These are phyloP conservation scores for Talaromyces sp. DNA, from an alignment of 2,329 filamentous ascomycete genomes.

Conservation along the genomic window DNA sequence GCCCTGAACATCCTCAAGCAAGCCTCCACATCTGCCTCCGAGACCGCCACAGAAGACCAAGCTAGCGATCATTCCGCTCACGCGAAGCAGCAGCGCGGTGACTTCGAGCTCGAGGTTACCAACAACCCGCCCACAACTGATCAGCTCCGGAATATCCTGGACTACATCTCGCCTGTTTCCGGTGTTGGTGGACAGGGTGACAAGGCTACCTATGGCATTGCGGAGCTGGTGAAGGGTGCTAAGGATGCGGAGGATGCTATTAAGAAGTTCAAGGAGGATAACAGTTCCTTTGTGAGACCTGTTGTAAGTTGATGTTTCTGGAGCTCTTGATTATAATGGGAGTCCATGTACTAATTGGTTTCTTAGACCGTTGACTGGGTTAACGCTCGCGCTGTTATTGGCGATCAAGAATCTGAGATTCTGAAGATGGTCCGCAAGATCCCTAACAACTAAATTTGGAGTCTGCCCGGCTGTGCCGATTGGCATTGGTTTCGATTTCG, in stretches of 20 bases:
- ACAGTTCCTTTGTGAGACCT: constrained; percentile 69
- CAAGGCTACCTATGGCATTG: constrained; percentile 63
- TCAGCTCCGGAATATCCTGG: constrained; percentile 80
- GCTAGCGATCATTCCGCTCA: constrained; percentile 67
- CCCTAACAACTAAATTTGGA: constrained; percentile 29
- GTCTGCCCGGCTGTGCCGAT: too few relatives aligned
- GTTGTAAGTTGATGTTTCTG: constrained; percentile 64
- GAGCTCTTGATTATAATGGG: too few relatives aligned
- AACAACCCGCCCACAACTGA: constrained; percentile 78
- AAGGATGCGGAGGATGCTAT: constrained; percentile 74
- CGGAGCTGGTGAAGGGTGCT: constrained; percentile 74
- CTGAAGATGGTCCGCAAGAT: constrained; percentile 71
- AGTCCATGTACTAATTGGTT: constrained; percentile 23
- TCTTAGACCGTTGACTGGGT: constrained; percentile 80
- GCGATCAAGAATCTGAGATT: constrained; percentile 86
- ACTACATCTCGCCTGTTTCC: constrained; percentile 61
- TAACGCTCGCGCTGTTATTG: constrained; percentile 76
- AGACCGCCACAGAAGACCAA: constrained; percentile 73
- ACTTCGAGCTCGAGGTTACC: constrained; percentile 86
- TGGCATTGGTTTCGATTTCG: too few relatives aligned
- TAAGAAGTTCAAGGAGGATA: constrained; percentile 73
- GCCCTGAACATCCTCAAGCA: constrained; percentile 79
- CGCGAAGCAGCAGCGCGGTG: constrained; percentile 60
- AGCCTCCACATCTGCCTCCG: constrained; percentile 68
- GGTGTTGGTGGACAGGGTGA: constrained; percentile 58